Base-by-base conservation (phyloP, 2,329 filamentous ascomycete species). In the Cladosporium cucumerinum region DNA sequence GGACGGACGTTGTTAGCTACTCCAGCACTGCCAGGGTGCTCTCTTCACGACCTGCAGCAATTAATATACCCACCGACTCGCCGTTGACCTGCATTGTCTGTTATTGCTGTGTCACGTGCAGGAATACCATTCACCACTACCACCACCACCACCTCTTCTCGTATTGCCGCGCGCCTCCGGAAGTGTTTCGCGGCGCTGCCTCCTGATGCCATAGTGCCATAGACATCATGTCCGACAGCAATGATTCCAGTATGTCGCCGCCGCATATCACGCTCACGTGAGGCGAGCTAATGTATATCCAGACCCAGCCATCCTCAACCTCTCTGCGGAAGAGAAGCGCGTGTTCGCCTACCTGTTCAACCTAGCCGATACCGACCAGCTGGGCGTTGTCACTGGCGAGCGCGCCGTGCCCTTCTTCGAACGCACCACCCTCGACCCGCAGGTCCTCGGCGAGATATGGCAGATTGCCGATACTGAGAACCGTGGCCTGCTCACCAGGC, bases 391-490 rank as follows among this genome's bases (percentile, higher is more conserved):
- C 36, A 97, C 95, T 21, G 95, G 95, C 78, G 95, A 99, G 79
- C 86, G 96, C 67, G 95, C 95, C 66, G 93, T 99, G 77, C 92
- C 93, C 77, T 98, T 99, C 83, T 99, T 99, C 76, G 93, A 98
- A 79, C 95, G 95, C 83, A 98, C 95, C 54, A 89, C 91, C 71
- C 84, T 99, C 57, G 88, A 94, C 67, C 92, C 93, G 62, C 88
- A 91, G 67, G 85, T 95, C 57, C 84, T 99, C 66, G 95, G 94
- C 78, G 89, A 96, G 91, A 98, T 99, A 84, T 99, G 95, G 95
- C 94, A 98, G 81, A 95, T 99, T 77, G 94, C 95, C 71, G 95
- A 99, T 81, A 93, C 87, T 70, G 94, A 98, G 81, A 99, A 99
- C 81, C 88, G 93, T 69, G 95, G 95, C 61, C 90, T 98, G 71